Conservation (phyloP, 1,284 basidiomycete species). For the Irpex sp. region DNA sequence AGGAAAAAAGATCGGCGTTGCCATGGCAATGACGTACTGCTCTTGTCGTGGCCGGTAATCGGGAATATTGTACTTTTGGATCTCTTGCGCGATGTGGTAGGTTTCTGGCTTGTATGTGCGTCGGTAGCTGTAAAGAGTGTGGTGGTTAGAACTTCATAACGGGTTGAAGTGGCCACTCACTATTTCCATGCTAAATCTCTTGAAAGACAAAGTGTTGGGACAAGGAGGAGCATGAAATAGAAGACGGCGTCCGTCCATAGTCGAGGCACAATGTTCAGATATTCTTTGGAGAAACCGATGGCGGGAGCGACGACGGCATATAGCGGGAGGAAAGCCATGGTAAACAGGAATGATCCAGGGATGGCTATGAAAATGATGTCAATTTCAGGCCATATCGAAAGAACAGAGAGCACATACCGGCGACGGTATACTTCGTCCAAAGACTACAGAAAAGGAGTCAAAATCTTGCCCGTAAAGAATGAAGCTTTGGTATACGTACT, state of each 20-base stretch:
- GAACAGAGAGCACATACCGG: conserved; percentile 43
- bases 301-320: conserved; percentile 89
- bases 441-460: conserved; percentile 48
- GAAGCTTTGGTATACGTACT: conserved; percentile 54
- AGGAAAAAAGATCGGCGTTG: conserved; percentile 2
- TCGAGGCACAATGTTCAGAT: conserved; percentile 80
- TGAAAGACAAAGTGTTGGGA: conserved; percentile 86
- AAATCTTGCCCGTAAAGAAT: not conserved
- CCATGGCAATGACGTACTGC: conserved; percentile 59
- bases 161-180: conserved; percentile 40
- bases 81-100: conserved; percentile 97
- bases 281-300: conserved; percentile 90
- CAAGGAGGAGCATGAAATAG: conserved; percentile 87
- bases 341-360: conserved; percentile 94
- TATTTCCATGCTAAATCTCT: conserved; percentile 97
- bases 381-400: not conserved
- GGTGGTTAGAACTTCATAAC: not conserved
- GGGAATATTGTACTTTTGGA: conserved; percentile 96
- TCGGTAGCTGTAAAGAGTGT: conserved; percentile 60
- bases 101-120: conserved; percentile 88
- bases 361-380: conserved; percentile 55
- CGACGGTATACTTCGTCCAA: conserved; percentile 99
- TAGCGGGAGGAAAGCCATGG: conserved; percentile 89
- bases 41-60: conserved; percentile 97
- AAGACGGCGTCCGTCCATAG: conserved; percentile 88